phyloP scores from a whole-genome alignment of 2,329 filamentous ascomycete species.

The Ciborinia camelliae region DNA sequence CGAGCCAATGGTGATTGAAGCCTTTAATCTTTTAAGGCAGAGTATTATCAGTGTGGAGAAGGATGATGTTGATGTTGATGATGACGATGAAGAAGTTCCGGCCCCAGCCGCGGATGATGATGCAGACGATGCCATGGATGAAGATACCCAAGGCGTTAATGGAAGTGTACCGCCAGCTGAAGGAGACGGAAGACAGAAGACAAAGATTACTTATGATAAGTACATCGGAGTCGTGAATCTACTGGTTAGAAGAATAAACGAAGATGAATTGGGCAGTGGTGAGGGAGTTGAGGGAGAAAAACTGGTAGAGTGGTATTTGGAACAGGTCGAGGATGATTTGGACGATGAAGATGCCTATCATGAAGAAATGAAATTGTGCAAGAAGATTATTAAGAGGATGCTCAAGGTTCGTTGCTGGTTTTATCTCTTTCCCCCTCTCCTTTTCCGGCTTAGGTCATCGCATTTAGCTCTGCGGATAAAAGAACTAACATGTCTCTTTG shows the following conservation, averaged over 20 bases:
- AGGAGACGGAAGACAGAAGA: constrained; percentile 49
- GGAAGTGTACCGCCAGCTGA: constrained; percentile 34
- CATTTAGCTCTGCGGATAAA: constrained; percentile 30
- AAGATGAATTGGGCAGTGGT: constrained; percentile 70
- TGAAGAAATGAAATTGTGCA: constrained; percentile 66
- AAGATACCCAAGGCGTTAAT: constrained; percentile 39
- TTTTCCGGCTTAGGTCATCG: constrained; percentile 36
- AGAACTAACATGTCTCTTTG: constrained; percentile 48
- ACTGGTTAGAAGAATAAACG: constrained; percentile 76
- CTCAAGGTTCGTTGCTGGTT: constrained; percentile 67
- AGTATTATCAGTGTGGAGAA: constrained; percentile 98
- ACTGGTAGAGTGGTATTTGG: constrained; percentile 84
- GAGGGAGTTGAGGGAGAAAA: constrained; percentile 84
- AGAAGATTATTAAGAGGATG: constrained; percentile 91
- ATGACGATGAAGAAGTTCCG: constrained; percentile 41
- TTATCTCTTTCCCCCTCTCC: constrained; percentile 24
- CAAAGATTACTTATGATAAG: constrained; percentile 92
- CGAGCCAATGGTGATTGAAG: constrained; percentile 82
- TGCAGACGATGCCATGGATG: constrained; percentile 52
- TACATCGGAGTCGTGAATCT: constrained; percentile 88
- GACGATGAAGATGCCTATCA: constrained; percentile 78
- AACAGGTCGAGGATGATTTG: constrained; percentile 82
- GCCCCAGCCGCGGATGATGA: constrained; percentile 42
- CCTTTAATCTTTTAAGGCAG: constrained; percentile 84
- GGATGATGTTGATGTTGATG: constrained; percentile 69